A percentile compares a stretch with the other conserved stretches of the same genome.
Conservation (phyloP, 345 rosid species). For the Populus pruinosa region DNA sequence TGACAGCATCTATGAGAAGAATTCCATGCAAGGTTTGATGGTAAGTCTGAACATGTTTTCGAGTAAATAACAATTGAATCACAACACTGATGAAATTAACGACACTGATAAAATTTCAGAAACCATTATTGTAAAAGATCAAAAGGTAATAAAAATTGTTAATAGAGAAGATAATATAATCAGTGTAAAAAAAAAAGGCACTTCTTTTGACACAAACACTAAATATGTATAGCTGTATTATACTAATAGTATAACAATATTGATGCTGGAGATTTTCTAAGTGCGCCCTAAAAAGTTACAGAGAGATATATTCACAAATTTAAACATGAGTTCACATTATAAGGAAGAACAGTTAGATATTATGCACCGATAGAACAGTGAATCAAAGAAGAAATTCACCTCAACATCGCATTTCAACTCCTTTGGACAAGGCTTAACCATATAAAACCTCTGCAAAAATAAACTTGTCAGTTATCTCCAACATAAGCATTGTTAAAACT, state of each 20-base stretch:
- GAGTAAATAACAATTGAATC: too few species aligned
- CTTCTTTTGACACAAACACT: not conserved
- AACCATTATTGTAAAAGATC: not conserved
- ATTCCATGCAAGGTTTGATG: not conserved
- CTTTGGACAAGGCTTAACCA: constrained; percentile 93
- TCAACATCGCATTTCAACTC: constrained; percentile 90
- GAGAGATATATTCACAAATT: not conserved
- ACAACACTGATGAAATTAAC: too few species aligned
- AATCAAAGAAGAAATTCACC: constrained; percentile 44
- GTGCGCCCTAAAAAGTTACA: not conserved
- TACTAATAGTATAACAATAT: not conserved
- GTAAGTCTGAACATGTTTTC: not conserved
- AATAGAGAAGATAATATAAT: not conserved
- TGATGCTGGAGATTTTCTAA: not conserved
- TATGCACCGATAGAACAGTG: not conserved
- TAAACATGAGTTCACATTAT: not conserved
- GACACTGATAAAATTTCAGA: not conserved
- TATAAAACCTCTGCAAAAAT: constrained; percentile 63
- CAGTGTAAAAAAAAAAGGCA: not conserved
- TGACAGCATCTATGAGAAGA: not conserved
- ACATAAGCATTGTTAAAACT: not conserved
- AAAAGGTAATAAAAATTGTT: not conserved
- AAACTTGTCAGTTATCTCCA: constrained; percentile 11
- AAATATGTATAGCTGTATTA: not conserved
- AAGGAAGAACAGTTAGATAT: not conserved